These are phyloP conservation scores for Claviceps monticola DNA, from an alignment of 2,329 filamentous ascomycete genomes.

Conservation along the genomic window DNA sequence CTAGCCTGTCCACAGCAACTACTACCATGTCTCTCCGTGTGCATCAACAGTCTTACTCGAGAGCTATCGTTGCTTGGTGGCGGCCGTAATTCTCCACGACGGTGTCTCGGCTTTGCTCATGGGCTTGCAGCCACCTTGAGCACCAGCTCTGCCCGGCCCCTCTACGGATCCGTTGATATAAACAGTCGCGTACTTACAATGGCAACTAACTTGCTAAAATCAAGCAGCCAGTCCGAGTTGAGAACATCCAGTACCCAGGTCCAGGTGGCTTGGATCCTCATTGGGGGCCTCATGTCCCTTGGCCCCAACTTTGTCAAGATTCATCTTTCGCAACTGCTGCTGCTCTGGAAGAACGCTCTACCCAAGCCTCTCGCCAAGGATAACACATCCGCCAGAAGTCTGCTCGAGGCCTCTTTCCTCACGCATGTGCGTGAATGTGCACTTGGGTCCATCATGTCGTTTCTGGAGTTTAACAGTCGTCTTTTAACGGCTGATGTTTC, in stretches of 20 bases:
- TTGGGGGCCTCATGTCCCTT: constrained; percentile 90
- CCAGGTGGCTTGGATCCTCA: constrained; percentile 94
- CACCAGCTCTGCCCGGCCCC: constrained; percentile 71
- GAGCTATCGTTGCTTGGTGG: constrained; percentile 68
- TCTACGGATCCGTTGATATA: constrained; percentile 91
- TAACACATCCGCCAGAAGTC: constrained; percentile 68
- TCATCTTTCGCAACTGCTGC: constrained; percentile 80
- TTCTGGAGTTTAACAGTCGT: constrained; percentile 84
- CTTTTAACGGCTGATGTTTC: constrained; percentile 88
- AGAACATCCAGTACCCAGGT: constrained; percentile 88
- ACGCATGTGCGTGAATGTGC: constrained; percentile 93
- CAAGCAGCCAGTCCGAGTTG: constrained; percentile 79
- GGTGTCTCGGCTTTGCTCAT: constrained; percentile 84
- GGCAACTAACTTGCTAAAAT: constrained; percentile 84
- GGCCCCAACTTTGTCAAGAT: constrained; percentile 99
- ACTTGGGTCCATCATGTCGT: constrained; percentile 78
- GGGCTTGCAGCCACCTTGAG: constrained; percentile 83
- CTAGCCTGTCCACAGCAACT: constrained; percentile 87
- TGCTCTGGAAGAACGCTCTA: constrained; percentile 94
- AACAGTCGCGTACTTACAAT: constrained; percentile 85
- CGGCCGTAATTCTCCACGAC: constrained; percentile 62
- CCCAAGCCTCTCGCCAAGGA: constrained; percentile 91
- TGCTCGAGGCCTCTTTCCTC: constrained; percentile 82
- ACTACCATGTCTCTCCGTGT: constrained; percentile 80
- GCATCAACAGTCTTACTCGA: constrained; percentile 85